Conservation (phyloP, 1,284 basidiomycete species). For the Mycena sp. region DNA sequence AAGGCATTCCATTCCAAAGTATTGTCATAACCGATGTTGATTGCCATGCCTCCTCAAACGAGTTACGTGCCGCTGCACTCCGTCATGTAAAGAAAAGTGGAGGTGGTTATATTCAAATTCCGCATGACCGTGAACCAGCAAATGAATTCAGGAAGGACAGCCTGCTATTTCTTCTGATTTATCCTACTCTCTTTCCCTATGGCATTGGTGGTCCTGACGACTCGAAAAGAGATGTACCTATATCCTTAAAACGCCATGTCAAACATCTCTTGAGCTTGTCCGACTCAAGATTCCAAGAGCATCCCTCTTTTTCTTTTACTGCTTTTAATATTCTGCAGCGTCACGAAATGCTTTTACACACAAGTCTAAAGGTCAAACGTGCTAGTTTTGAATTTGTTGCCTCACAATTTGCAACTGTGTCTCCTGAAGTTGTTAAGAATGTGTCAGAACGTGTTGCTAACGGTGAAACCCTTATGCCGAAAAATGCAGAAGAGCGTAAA, state of each 20-base stretch:
- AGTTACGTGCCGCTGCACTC: constrained; percentile 44
- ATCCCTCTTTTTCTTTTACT: constrained; percentile 48
- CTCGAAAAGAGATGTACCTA: neutral
- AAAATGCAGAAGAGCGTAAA: constrained; percentile 38
- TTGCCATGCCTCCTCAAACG: constrained; percentile 35
- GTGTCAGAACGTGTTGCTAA: constrained; percentile 33
- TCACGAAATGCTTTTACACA: constrained; percentile 37
- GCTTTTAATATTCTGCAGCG: constrained; percentile 50
- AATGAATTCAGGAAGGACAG: constrained; percentile 44
- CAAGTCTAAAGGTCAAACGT: constrained; percentile 38
- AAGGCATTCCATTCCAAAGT: constrained; percentile 35
- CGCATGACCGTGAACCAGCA: constrained; percentile 37
- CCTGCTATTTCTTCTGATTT: constrained; percentile 44
- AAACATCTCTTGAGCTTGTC: constrained; percentile 38
- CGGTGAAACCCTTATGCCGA: constrained; percentile 31
- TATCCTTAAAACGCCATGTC: constrained; percentile 41
- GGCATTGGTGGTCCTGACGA: constrained; percentile 49
- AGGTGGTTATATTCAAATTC: constrained; percentile 40
- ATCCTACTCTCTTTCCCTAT: constrained; percentile 49
- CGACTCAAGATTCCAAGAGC: constrained; percentile 47
- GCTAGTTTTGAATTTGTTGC: constrained; percentile 36
- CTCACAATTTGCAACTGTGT: constrained; percentile 30
- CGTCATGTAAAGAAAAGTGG: constrained; percentile 41
- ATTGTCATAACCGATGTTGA: constrained; percentile 45
- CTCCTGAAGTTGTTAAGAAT: constrained; percentile 28